Evolutionary conservation across 208 protist genomes (phyloP), one percentile per base, ranked within the genome.

Genomic region (Novymonas esmeraldas): DNA sequence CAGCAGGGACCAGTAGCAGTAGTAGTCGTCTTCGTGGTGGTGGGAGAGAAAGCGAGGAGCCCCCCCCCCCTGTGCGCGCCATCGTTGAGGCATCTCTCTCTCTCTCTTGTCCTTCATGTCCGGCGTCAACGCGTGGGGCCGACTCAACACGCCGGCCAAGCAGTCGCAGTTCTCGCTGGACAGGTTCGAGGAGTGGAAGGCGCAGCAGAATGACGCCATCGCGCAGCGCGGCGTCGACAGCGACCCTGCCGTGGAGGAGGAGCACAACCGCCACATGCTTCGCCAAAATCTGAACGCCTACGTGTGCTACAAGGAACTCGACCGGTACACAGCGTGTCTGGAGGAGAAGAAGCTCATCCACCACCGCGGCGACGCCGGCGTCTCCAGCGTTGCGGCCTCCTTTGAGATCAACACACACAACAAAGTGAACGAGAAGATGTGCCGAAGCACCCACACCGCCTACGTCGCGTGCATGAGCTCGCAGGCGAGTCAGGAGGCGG

Each of bases 231-330:
- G 89, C 11, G 79, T 59, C 24, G 78, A 87, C 60, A 48, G 45
- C 16, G 76, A 93, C 64, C 73, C 69, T 4, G 76, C 51, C 22
- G 70, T 79, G 46, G 82, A 93, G 70, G 84, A 95, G 63, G 82
- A 79, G 70, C 81, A 93, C 75, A 89, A 84, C 59, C 74, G 62
- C 18, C 81, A 82, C 70, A 93, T 93, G 86, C 54, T 95, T 33
- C 82, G 82, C 0, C 86, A 90, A 58, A 93, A 93, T 65, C 72
- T 95, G 33, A 93, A 93, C 57, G 84, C 85, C 18, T 93, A 93
- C 64, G 63, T 93, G 3, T 95, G 90, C 73, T 72, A 92, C 68
- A 85, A 78, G 45, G 71, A 89, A 58, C 71, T 95, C 24, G 90
- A 95, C 66, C 51, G 64, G 18, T 95, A 95, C 73, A 92, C 80